phyloP scores from a whole-genome alignment of 2,329 filamentous ascomycete genomes.

The Mollisiaceae sp. region DNA sequence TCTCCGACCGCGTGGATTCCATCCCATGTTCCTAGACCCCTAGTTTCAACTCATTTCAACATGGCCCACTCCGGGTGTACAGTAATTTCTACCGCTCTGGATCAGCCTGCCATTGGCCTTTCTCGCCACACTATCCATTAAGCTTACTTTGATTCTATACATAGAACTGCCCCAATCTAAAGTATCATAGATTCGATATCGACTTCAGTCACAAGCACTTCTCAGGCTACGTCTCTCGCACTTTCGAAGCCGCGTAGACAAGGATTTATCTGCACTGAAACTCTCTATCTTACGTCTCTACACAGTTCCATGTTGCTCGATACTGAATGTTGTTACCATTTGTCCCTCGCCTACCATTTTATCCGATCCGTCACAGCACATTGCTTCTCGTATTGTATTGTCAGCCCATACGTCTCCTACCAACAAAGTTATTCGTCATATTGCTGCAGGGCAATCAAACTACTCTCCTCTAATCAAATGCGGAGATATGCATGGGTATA shows the following conservation, averaged over 20 bases:
- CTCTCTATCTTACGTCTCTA: constrained; percentile 17
- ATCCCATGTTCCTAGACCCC: constrained; percentile 4
- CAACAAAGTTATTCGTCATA: constrained; percentile 25
- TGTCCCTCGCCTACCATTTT: constrained; percentile 30
- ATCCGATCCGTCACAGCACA: constrained; percentile 29
- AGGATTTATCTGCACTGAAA: constrained; percentile 14
- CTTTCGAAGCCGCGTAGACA: constrained; percentile 16
- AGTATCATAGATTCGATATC: constrained; percentile 31
- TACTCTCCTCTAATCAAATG: constrained; percentile 16
- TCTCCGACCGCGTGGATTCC: not conserved
- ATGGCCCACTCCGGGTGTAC: constrained; percentile 7
- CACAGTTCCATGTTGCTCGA: constrained; percentile 16
- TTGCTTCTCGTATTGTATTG: constrained; percentile 31
- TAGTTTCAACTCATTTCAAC: constrained; percentile 11
- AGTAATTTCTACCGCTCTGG: constrained; percentile 25
- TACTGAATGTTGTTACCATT: not conserved
- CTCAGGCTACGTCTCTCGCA: constrained; percentile 30
- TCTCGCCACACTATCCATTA: constrained; percentile 21
- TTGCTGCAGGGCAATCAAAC: constrained; percentile 29
- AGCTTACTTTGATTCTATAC: constrained; percentile 35
- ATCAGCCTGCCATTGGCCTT: constrained; percentile 19
- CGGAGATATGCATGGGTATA: constrained; percentile 23
- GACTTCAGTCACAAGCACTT: constrained; percentile 34
- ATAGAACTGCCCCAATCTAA: constrained; percentile 33
- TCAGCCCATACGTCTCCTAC: constrained; percentile 25